These are phyloP conservation scores for Zygoascus sp. DNA, from an alignment of 1,139 yeast genomes.

Conservation along the genomic window DNA sequence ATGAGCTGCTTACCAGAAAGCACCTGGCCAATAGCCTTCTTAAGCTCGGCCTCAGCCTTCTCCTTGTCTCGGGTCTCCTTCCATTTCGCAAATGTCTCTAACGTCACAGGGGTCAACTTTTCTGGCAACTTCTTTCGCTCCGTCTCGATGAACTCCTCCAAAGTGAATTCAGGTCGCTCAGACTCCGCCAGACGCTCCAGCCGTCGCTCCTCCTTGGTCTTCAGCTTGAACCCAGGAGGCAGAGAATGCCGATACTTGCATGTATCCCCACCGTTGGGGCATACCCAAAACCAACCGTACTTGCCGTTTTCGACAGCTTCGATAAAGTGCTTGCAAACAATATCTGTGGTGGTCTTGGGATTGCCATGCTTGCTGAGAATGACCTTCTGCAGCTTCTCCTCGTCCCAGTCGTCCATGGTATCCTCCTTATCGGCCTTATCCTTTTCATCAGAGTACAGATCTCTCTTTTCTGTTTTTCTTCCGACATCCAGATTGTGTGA, in stretches of 20 bases:
- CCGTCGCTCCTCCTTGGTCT: slow-evolving; percentile 93
- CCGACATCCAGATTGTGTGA: slow-evolving; percentile 86
- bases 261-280: slow-evolving; percentile 90
- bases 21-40: slow-evolving; percentile 40
- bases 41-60: slow-evolving; percentile 44
- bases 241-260: slow-evolving; percentile 96
- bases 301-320: slow-evolving; percentile 97
- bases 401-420: slow-evolving; percentile 97
- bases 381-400: slow-evolving; percentile 83
- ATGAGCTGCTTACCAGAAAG: slow-evolving; percentile 81
- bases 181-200: slow-evolving; percentile 84
- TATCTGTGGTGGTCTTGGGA: slow-evolving; percentile 90
- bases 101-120: slow-evolving; percentile 81
- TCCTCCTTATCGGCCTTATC: slow-evolving; percentile 66
- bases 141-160: slow-evolving; percentile 93
- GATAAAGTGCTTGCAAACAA: slow-evolving; percentile 86
- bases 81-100: slow-evolving; percentile 82
- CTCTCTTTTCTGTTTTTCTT: slow-evolving; percentile 84
- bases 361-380: slow-evolving; percentile 91
- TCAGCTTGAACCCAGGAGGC: slow-evolving; percentile 94
- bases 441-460: slow-evolving; percentile 87
- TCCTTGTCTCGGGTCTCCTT: slow-evolving; percentile 68
- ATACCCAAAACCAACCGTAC: slow-evolving; percentile 98
- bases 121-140: slow-evolving; percentile 83
- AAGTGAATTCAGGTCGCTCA: slow-evolving; percentile 80